Evolutionary conservation across 495 filamentous ascomycete species (phyloP).

Genomic region (Aspergillus steynii): DNA sequence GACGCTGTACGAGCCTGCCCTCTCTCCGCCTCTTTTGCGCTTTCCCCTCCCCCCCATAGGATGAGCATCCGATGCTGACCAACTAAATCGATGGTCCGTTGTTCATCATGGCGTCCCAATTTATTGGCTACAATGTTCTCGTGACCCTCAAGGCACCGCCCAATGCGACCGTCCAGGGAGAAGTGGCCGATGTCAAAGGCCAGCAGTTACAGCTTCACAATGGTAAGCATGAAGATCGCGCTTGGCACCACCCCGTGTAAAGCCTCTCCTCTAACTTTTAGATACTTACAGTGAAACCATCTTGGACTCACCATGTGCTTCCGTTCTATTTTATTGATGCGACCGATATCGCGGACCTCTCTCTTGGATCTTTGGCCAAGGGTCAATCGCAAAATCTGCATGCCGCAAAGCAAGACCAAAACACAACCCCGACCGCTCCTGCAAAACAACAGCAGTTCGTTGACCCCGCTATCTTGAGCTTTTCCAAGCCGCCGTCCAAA

Average conservation of each 20-base stretch:
- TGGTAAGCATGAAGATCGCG: constrained; percentile 53
- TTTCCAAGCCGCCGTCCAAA: constrained; percentile 33
- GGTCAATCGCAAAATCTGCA: constrained; percentile 27
- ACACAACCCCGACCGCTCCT: constrained; percentile 5
- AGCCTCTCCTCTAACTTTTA: not conserved
- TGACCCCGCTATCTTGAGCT: constrained; percentile 59
- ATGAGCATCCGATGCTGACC: constrained; percentile 2
- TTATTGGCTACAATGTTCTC: constrained; percentile 77
- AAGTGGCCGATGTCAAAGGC: constrained; percentile 71
- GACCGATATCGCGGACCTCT: constrained; percentile 55
- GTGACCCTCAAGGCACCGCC: constrained; percentile 71
- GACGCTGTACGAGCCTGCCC: constrained; percentile 10
- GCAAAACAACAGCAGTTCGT: constrained; percentile 39
- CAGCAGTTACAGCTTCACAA: constrained; percentile 73
- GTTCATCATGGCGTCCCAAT: constrained; percentile 61
- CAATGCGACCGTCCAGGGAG: constrained; percentile 66
- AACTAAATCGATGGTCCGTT: constrained; percentile 11
- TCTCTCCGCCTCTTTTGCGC: not conserved
- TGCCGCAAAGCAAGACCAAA: constrained; percentile 16
- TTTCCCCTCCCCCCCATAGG: constrained; percentile 5
- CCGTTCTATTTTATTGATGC: constrained; percentile 55
- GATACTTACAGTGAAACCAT: constrained; percentile 43
- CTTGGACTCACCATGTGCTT: constrained; percentile 48
- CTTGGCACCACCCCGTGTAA: not conserved
- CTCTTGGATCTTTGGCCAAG: constrained; percentile 44